These are phyloP conservation scores for Aspergillus biplanus DNA, from an alignment of 495 filamentous ascomycete genomes.

Conservation along the genomic window DNA sequence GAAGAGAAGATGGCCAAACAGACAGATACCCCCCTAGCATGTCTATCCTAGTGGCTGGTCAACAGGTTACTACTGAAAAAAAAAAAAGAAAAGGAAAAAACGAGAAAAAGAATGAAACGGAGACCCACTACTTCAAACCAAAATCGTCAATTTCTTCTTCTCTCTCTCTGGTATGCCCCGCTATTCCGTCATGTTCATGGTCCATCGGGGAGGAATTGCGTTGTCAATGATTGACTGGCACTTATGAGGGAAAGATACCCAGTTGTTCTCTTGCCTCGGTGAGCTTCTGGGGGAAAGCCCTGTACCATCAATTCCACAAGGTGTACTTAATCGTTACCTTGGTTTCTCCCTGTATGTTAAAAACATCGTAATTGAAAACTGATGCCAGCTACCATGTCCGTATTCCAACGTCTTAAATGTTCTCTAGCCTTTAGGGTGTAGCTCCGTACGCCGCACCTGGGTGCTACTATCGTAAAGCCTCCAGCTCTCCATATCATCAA, in stretches of 20 bases:
- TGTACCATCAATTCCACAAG: constrained; percentile 70
- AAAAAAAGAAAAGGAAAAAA: constrained; percentile 45
- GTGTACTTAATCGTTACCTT: constrained; percentile 66
- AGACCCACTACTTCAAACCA: constrained; percentile 32
- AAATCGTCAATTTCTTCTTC: constrained; percentile 30
- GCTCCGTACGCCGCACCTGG: too few species aligned
- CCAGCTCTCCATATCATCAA: too few species aligned
- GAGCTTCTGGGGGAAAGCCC: constrained; percentile 85
- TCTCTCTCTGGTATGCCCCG: constrained; percentile 32
- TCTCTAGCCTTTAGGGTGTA: neutral
- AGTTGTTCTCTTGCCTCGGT: constrained; percentile 47
- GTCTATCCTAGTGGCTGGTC: constrained; percentile 54
- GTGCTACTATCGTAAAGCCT: too few species aligned
- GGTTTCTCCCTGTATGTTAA: constrained; percentile 54
- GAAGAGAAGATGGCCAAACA: constrained; percentile 17
- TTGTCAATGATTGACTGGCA: constrained; percentile 63
- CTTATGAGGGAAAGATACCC: constrained; percentile 99
- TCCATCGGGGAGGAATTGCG: constrained; percentile 50
- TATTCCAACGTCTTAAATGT: neutral
- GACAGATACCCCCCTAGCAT: constrained; percentile 43
- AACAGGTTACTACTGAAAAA: constrained; percentile 34
- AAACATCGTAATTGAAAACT: constrained; percentile 43
- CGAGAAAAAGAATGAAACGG: constrained; percentile 42
- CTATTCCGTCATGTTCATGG: constrained; percentile 29
- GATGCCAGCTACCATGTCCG: constrained; percentile 37